Percentiles rank a stretch among this genome's conserved stretches.
Evolutionary conservation across 1,139 yeast genomes (phyloP).

Genomic region (Spathaspora jeffriesii): DNA sequence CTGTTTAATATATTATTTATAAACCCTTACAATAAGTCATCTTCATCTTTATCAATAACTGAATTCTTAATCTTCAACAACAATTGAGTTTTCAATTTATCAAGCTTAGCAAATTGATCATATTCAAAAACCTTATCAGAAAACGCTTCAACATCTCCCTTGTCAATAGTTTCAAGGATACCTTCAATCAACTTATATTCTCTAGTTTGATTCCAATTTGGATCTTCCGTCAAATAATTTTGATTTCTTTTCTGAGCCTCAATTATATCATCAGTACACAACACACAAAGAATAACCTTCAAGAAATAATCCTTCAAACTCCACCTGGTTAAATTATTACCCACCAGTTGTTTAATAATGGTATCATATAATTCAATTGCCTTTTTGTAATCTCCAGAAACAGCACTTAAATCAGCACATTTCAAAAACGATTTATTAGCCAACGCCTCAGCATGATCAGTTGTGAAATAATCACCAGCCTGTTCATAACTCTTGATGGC

Average conservation of each 20-base stretch:
- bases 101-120: constrained; percentile 88
- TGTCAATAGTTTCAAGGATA: constrained; percentile 69
- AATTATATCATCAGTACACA: constrained; percentile 82
- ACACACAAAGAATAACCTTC: constrained; percentile 77
- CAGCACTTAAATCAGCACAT: constrained; percentile 89
- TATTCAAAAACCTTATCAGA: constrained; percentile 77
- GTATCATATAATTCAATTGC: constrained; percentile 79
- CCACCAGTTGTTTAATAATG: constrained; percentile 74
- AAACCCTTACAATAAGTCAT: constrained; percentile 24
- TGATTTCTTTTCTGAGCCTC: constrained; percentile 79
- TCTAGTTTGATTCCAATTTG: constrained; percentile 74
- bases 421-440: constrained; percentile 86
- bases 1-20: background rate
- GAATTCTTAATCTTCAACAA: constrained; percentile 79
- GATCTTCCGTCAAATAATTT: constrained; percentile 70
- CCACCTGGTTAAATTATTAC: constrained; percentile 83
- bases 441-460: constrained; percentile 92
- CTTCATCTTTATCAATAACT: constrained; percentile 75
- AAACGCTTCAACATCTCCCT: constrained; percentile 78
- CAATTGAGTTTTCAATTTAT: constrained; percentile 89
- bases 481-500: constrained; percentile 84
- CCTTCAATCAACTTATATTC: constrained; percentile 71
- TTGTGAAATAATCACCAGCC: constrained; percentile 95
- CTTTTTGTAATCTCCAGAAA: constrained; percentile 65
- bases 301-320: constrained; percentile 89